Conservation (phyloP, 73 alveolate species). For the Stentor coeruleus region DNA sequence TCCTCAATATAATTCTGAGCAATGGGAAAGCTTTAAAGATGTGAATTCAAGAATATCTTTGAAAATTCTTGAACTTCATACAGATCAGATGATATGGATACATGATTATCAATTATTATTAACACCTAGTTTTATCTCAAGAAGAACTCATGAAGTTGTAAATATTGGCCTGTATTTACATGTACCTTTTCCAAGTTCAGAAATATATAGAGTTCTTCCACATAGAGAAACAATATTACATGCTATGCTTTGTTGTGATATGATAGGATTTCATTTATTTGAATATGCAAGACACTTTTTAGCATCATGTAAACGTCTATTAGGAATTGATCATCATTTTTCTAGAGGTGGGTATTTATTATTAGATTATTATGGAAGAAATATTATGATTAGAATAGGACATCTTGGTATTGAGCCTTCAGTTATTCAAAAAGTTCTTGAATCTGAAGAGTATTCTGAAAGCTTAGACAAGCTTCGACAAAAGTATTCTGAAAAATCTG, state of each 20-base stretch:
- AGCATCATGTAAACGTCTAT: constrained; percentile 62
- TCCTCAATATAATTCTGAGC: constrained; percentile 13
- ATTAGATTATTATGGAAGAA: constrained; percentile 72
- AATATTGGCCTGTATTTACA: constrained; percentile 54
- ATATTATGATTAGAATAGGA: constrained; percentile 62
- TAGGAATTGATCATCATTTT: constrained; percentile 62
- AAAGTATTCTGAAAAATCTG: constrained; percentile 14
- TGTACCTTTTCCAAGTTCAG: constrained; percentile 58
- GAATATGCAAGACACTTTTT: constrained; percentile 79
- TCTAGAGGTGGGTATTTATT: constrained; percentile 37
- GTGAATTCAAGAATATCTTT: constrained; percentile 14
- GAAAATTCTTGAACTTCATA: constrained; percentile 9
- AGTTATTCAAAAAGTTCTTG: constrained; percentile 48
- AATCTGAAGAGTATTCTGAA: constrained; percentile 27
- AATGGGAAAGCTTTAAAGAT: constrained; percentile 14
- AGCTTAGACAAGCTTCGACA: background rate
- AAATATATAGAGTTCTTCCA: constrained; percentile 45
- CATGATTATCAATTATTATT: constrained; percentile 55
- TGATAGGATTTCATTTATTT: constrained; percentile 81
- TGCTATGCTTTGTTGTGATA: constrained; percentile 61
- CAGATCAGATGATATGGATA: constrained; percentile 49
- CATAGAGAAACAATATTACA: constrained; percentile 46
- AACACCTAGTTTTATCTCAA: constrained; percentile 42
- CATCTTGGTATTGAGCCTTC: constrained; percentile 73
- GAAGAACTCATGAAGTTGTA: constrained; percentile 24